These are phyloP conservation scores for Cornus suecica DNA, from an alignment of 148 eudicot genomes.

Conservation along the genomic window DNA sequence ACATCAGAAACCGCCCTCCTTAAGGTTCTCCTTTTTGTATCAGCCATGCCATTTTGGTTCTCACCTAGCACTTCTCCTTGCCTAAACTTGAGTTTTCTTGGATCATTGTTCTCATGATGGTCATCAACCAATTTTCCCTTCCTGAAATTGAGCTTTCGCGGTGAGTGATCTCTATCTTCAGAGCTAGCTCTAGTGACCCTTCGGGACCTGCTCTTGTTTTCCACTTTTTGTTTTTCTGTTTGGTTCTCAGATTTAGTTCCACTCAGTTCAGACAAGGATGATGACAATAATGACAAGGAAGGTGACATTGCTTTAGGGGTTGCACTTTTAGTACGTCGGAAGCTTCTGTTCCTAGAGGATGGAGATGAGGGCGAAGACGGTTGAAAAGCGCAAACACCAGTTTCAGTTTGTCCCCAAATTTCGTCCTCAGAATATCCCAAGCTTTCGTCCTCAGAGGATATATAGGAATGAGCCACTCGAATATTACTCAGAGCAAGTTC, in stretches of 20 bases:
- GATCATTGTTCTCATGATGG: constrained; percentile 35
- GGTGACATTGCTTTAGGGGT: constrained; percentile 14
- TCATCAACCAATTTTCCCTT: constrained; percentile 50
- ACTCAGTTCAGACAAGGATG: constrained; percentile 17
- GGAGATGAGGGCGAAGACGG: constrained; percentile 19
- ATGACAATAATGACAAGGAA: neutral
- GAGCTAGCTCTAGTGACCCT: constrained; percentile 19
- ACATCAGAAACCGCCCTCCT: constrained; percentile 26
- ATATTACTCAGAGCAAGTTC: constrained; percentile 9
- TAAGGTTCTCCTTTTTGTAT: constrained; percentile 23
- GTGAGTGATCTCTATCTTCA: constrained; percentile 34
- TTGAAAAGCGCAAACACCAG: neutral
- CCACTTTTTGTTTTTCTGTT: constrained; percentile 25
- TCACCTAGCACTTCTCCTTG: constrained; percentile 32
- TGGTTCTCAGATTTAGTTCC: constrained; percentile 23
- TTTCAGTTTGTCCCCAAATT: constrained; percentile 12
- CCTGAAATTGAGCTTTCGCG: constrained; percentile 49
- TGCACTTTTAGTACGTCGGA: constrained; percentile 20
- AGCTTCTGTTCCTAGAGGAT: constrained; percentile 17
- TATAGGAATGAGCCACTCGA: neutral
- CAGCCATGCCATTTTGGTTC: constrained; percentile 28
- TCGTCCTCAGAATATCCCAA: constrained; percentile 12
- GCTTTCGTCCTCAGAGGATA: constrained; percentile 9
- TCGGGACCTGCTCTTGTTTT: constrained; percentile 23
- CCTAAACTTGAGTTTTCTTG: constrained; percentile 44